Conservation (phyloP, 306 rosid species). For the Styphnolobium japonicum region DNA sequence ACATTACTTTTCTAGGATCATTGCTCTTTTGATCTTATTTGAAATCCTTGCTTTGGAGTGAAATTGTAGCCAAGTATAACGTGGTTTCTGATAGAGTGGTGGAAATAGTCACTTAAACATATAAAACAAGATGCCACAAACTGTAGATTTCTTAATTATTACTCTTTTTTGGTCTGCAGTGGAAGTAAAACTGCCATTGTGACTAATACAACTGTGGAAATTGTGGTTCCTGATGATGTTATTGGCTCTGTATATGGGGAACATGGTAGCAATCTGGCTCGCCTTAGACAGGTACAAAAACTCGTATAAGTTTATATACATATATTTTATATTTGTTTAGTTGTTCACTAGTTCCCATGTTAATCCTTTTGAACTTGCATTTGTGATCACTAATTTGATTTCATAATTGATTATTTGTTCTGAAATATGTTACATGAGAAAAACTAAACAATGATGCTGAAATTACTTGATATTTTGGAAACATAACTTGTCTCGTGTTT, state of each 20-base stretch:
- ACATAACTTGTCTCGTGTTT: background rate
- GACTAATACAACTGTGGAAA: slow-evolving; percentile 89
- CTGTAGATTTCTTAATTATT: background rate
- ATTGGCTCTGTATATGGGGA: slow-evolving; percentile 87
- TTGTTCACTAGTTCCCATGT: background rate
- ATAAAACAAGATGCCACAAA: background rate
- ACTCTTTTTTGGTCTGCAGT: slow-evolving; percentile 41
- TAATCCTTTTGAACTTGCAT: background rate
- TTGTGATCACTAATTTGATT: background rate
- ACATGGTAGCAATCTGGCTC: slow-evolving; percentile 80
- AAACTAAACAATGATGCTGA: no score
- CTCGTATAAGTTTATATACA: background rate
- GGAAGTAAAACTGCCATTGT: slow-evolving; percentile 91
- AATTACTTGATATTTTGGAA: background rate
- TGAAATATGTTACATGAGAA: background rate
- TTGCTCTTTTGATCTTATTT: slow-evolving; percentile 13
- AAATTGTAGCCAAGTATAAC: background rate
- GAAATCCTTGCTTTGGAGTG: background rate
- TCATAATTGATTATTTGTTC: background rate
- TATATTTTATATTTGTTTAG: background rate
- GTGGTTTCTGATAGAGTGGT: slow-evolving; percentile 11
- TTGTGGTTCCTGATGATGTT: slow-evolving; percentile 84
- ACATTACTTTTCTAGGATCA: background rate
- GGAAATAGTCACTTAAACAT: slow-evolving; percentile 1
- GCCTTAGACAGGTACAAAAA: slow-evolving; percentile 76